phyloP scores from a whole-genome alignment of 2,329 filamentous ascomycete genomes.

The Ascochyta fabae region DNA sequence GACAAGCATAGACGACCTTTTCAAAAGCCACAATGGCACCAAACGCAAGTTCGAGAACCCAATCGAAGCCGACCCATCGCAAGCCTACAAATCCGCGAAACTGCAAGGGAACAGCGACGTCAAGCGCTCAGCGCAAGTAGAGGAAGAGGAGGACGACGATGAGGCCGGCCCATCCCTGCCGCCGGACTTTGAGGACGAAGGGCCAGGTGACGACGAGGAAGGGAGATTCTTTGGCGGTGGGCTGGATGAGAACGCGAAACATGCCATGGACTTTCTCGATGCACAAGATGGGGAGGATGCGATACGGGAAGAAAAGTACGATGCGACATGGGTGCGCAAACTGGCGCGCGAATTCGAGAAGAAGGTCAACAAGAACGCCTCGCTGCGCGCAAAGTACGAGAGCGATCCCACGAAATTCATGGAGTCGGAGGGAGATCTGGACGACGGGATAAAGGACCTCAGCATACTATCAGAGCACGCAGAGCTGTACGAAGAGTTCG shows the following conservation, averaged over 20 bases:
- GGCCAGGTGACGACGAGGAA: slow-evolving; percentile 74
- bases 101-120: slow-evolving; percentile 58
- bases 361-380: slow-evolving; percentile 87
- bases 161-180: slow-evolving; percentile 62
- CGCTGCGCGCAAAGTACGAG: slow-evolving; percentile 85
- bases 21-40: slow-evolving; percentile 62
- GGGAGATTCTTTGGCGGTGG: slow-evolving; percentile 96
- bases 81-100: slow-evolving; percentile 67
- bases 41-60: slow-evolving; percentile 67
- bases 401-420: slow-evolving; percentile 82
- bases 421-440: slow-evolving; percentile 84
- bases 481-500: slow-evolving; percentile 81
- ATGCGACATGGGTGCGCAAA: slow-evolving; percentile 78
- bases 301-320: slow-evolving; percentile 74
- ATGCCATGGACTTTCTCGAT: slow-evolving; percentile 89
- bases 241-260: slow-evolving; percentile 78
- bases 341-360: slow-evolving; percentile 86
- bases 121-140: slow-evolving; percentile 56
- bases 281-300: slow-evolving; percentile 63
- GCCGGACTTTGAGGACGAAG: slow-evolving; percentile 63
- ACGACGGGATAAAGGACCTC: slow-evolving; percentile 80
- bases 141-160: slow-evolving; percentile 54
- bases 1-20: slow-evolving; percentile 59
- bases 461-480: slow-evolving; percentile 88
- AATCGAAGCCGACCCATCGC: slow-evolving; percentile 61